Base-by-base conservation (phyloP, 192 early-diverging fungal genomes). In the Podochytrium sp. region DNA sequence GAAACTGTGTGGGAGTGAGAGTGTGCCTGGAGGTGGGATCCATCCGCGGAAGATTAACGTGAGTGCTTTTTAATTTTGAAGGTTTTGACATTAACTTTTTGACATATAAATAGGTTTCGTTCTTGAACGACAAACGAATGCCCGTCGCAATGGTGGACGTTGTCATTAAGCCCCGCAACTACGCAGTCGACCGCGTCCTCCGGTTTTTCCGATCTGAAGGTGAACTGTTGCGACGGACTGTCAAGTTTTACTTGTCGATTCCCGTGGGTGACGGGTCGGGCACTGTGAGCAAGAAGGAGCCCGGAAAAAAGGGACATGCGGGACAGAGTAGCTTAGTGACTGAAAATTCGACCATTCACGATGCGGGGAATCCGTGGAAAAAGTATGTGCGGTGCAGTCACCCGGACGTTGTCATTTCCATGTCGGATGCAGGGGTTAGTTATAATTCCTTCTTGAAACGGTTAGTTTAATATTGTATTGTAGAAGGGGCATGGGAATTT, bases 131-230 rank as follows among this genome's bases (percentile, higher is more conserved):
- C 18, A 60, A 79, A 27, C 63, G 66, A 4, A 40, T 53, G 37
- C 55, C 74, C 25, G 29, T 82, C 1, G 69, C 78, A 14, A 59
- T 81, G 37, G 57, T 82, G 14, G 63, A 76, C 30, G 30, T 85
- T 2, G 33, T 58, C 1, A 47, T 85, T 10, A 68, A 69, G 16
- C 79, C 76, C 10, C 35, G 40, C 2, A 75, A 75, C 50, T 81
- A 73, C 51, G 73, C 41, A 25, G 57, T 79, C 33, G 74, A 78
- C 33, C 62, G 77, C 3, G 41, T 71, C 14, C 43, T 78, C 18
- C 70, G 83, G 47, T 66, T 85, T 25, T 87, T 81, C 72, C 42
- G 73, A 3, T 55, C 76, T 23, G 86, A 87, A 75, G 79, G 81
- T 27, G 83, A 85, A 57, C 34, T 71, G 3, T 43, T 86, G 7